A percentile compares a stretch with the other conserved stretches of the same genome.
These are phyloP conservation scores for Phytophthora palmivora DNA, from an alignment of 352 stramenopile species.

Conservation along the genomic window DNA sequence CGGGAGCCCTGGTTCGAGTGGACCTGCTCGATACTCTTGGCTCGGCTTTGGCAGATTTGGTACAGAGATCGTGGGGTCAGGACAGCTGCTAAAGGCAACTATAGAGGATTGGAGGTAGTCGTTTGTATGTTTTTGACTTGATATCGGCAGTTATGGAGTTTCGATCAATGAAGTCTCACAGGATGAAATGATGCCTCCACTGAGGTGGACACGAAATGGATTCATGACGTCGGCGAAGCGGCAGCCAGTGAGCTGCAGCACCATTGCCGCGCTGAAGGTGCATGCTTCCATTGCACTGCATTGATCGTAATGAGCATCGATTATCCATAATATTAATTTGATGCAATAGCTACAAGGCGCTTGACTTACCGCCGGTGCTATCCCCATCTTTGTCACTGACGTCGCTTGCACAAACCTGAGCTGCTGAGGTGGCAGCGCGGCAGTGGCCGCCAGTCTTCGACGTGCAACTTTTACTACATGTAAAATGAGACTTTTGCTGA, in stretches of 20 bases:
- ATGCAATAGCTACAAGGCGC: constrained; percentile 1
- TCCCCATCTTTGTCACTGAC: constrained; percentile 23
- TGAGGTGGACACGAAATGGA: constrained; percentile 32
- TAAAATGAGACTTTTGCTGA: no score
- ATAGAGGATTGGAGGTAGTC: constrained; percentile 16
- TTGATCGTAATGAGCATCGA: not conserved
- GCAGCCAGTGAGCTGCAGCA: not conserved
- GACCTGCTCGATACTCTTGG: constrained; percentile 17
- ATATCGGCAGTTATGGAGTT: constrained; percentile 11
- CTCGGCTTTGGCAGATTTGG: constrained; percentile 24
- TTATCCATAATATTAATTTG: no score
- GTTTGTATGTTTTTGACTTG: constrained; percentile 28
- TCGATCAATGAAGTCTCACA: constrained; percentile 7
- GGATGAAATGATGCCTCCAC: not conserved
- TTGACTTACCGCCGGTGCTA: constrained; percentile 24
- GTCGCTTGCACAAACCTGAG: constrained; percentile 22
- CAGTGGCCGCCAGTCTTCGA: no score
- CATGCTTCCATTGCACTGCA: not conserved
- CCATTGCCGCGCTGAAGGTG: not conserved
- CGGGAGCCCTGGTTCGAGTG: constrained; percentile 13
- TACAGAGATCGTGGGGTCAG: constrained; percentile 34
- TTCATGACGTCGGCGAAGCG: constrained; percentile 29
- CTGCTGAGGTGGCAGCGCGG: constrained; percentile 17
- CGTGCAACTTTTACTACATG: no score
- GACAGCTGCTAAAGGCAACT: constrained; percentile 1